These are phyloP conservation scores for Nicotiana undulata DNA, from an alignment of 257 asterid genomes.

Conservation along the genomic window DNA sequence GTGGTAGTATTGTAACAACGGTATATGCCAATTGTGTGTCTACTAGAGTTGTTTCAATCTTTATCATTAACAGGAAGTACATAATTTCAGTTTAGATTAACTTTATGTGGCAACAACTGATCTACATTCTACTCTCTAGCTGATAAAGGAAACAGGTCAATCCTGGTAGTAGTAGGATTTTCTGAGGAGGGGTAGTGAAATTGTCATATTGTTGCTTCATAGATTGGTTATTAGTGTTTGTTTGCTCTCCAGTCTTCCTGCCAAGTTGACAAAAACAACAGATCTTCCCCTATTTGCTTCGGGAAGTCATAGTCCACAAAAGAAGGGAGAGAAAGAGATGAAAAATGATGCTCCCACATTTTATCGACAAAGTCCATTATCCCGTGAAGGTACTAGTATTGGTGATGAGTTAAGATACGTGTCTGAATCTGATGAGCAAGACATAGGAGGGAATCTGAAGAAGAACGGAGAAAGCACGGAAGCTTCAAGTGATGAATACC, in stretches of 20 bases:
- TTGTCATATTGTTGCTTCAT: neutral
- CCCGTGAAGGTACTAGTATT: conserved; percentile 24
- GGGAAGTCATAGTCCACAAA: conserved; percentile 17
- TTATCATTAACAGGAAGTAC: neutral
- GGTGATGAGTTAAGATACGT: conserved; percentile 21
- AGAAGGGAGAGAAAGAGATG: conserved; percentile 20
- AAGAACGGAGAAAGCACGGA: conserved; percentile 17
- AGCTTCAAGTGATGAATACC: conserved; percentile 15
- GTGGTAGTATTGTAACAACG: neutral
- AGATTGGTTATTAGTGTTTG: neutral
- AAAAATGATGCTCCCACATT: conserved; percentile 17
- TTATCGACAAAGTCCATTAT: conserved; percentile 39
- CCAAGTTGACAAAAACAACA: conserved; percentile 31
- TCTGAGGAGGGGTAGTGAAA: neutral
- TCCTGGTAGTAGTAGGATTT: neutral
- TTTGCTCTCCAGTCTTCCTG: conserved; percentile 39
- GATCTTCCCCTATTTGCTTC: conserved; percentile 40
- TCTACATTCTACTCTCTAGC: neutral
- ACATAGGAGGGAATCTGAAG: conserved; percentile 8
- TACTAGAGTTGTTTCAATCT: neutral
- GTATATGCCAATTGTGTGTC: neutral
- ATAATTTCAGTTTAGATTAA: neutral
- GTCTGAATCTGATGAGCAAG: conserved; percentile 23
- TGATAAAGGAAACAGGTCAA: neutral
- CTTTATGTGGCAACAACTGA: neutral